Percentiles rank a stretch among this genome's conserved stretches.
These are phyloP conservation scores for Fusarium pseudograminearum DNA, from an alignment of 2,329 filamentous ascomycete species.

Conservation along the genomic window DNA sequence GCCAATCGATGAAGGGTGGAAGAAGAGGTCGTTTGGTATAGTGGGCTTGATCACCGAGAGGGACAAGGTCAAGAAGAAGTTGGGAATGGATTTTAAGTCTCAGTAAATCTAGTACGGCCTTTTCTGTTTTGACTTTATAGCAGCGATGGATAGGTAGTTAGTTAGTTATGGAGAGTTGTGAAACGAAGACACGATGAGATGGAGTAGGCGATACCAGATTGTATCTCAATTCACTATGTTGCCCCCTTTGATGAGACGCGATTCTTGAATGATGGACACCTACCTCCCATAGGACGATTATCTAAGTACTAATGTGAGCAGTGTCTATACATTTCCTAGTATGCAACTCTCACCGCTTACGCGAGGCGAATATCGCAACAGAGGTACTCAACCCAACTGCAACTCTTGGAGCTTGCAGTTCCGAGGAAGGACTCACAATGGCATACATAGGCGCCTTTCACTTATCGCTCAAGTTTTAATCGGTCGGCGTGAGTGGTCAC, in stretches of 20 bases:
- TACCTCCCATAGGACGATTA: neutral
- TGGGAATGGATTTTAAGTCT: slow-evolving; percentile 24
- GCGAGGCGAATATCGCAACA: neutral
- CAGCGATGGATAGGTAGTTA: no score
- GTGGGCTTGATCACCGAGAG: slow-evolving; percentile 18
- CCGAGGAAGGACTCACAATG: neutral
- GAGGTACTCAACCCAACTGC: neutral
- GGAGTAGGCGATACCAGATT: neutral
- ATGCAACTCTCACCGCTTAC: neutral
- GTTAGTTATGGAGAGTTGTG: neutral
- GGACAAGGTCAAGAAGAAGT: slow-evolving; percentile 26
- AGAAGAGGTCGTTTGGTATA: slow-evolving; percentile 27
- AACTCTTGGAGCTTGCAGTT: neutral
- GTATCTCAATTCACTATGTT: neutral
- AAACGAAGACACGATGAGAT: neutral
- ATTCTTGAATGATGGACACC: no score
- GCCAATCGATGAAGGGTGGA: slow-evolving; percentile 39
- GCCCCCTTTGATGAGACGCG: neutral
- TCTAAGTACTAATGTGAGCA: neutral
- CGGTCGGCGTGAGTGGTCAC: slow-evolving; percentile 1
- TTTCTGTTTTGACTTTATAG: neutral
- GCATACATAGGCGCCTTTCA: neutral
- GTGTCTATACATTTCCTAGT: neutral
- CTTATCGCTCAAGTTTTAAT: neutral
- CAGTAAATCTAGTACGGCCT: neutral